These are phyloP conservation scores for Isabelozyma rhagii DNA, from an alignment of 805 yeast species.

Conservation along the genomic window DNA sequence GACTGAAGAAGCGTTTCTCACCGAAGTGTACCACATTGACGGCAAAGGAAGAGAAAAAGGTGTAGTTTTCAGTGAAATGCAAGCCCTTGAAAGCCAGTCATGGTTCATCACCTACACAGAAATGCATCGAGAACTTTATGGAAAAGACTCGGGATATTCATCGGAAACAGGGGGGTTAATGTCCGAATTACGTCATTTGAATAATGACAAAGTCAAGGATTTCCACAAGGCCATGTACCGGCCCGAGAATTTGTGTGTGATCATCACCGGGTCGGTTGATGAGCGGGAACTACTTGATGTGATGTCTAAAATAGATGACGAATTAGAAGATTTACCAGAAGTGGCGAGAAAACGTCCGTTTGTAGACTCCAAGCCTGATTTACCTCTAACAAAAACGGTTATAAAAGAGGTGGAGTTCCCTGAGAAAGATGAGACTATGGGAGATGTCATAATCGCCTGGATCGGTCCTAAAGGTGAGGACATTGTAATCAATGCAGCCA, in stretches of 20 bases:
- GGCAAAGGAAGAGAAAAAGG: slow-evolving; percentile 91
- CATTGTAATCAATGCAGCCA: slow-evolving; percentile 56
- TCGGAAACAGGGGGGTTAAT: slow-evolving; percentile 94
- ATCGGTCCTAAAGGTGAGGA: slow-evolving; percentile 69
- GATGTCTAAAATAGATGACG: slow-evolving; percentile 60
- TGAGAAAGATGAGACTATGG: slow-evolving; percentile 81
- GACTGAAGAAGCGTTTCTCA: slow-evolving; percentile 84
- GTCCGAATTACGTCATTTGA: slow-evolving; percentile 67
- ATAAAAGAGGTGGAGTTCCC: slow-evolving; percentile 71
- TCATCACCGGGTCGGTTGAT: slow-evolving; percentile 83
- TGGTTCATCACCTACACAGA: slow-evolving; percentile 63
- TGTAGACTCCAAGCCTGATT: slow-evolving; percentile 58
- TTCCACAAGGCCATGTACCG: slow-evolving; percentile 74
- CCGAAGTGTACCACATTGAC: slow-evolving; percentile 94
- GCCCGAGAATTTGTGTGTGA: slow-evolving; percentile 79
- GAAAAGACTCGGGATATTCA: slow-evolving; percentile 71
- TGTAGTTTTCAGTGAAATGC: slow-evolving; percentile 97
- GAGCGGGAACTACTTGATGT: slow-evolving; percentile 63
- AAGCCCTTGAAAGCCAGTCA: slow-evolving; percentile 79
- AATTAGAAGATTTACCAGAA: slow-evolving; percentile 43
- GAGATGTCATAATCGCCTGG: slow-evolving; percentile 74
- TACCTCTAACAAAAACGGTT: slow-evolving; percentile 37
- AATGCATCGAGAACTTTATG: slow-evolving; percentile 55
- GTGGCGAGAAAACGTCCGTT: slow-evolving; percentile 62
- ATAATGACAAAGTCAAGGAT: slow-evolving; percentile 68